These are phyloP conservation scores for Kondoa malvinella DNA, from an alignment of 768 basidiomycete genomes.

Conservation along the genomic window DNA sequence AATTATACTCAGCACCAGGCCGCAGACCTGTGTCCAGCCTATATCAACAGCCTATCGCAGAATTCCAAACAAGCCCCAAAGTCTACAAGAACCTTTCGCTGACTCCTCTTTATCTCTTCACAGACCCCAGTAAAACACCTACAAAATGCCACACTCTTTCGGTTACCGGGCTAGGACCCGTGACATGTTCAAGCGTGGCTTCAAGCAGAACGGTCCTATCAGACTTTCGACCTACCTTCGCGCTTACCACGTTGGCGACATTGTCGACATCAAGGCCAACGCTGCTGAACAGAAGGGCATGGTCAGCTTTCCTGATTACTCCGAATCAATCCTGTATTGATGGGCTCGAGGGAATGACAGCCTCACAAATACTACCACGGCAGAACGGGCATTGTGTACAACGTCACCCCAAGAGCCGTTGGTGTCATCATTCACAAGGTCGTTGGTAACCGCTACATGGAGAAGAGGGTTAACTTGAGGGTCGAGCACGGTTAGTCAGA, in stretches of 20 bases:
- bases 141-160: conserved; percentile 91
- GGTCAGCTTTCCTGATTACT: conserved; percentile 28
- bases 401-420: conserved; percentile 84
- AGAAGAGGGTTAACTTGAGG: conserved; percentile 97
- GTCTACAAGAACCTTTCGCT: neutral
- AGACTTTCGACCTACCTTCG: conserved; percentile 84
- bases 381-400: conserved; percentile 96
- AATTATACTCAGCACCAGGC: no score
- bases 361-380: conserved; percentile 37
- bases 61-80: no score
- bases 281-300: conserved; percentile 99
- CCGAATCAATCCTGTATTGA: neutral
- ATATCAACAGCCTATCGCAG: no score
- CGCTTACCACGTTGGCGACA: conserved; percentile 88
- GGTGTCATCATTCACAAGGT: conserved; percentile 97
- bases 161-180: conserved; percentile 34
- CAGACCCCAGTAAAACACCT: conserved; percentile 14
- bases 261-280: conserved; percentile 99
- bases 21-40: no score
- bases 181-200: conserved; percentile 97
- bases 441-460: conserved; percentile 95
- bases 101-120: conserved; percentile 8
- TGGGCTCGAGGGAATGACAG: neutral
- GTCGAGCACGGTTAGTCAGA: conserved; percentile 51
- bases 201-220: conserved; percentile 88